Conservation (phyloP, 2,329 filamentous ascomycete species). For the Fusarium abutilonis region DNA sequence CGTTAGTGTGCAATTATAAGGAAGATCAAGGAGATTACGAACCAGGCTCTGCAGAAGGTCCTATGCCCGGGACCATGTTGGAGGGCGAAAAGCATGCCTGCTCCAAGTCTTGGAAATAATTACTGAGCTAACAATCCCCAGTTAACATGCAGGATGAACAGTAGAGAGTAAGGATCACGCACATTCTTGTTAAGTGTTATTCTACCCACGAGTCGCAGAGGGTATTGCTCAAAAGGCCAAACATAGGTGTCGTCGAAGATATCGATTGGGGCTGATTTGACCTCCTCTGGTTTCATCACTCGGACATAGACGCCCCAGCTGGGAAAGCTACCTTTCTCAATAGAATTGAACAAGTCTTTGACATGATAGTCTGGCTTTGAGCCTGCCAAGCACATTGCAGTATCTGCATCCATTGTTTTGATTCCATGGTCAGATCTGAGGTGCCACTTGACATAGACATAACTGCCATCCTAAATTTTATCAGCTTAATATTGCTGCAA, state of each 20-base stretch:
- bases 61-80: slow-evolving; percentile 71
- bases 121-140: slow-evolving; percentile 50
- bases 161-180: accelerated
- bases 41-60: slow-evolving; percentile 68
- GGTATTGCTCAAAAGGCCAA: slow-evolving; percentile 72
- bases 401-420: slow-evolving; percentile 54
- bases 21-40: background rate
- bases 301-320: slow-evolving; percentile 73
- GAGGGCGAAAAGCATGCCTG: slow-evolving; percentile 74
- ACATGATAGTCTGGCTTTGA: slow-evolving; percentile 62
- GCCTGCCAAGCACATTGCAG: slow-evolving; percentile 51
- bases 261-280: slow-evolving; percentile 69
- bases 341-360: slow-evolving; percentile 55
- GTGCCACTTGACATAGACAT: slow-evolving; percentile 61
- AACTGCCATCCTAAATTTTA: slow-evolving; percentile 53
- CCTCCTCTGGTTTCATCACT: slow-evolving; percentile 68
- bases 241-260: slow-evolving; percentile 76
- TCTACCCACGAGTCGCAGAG: slow-evolving; percentile 68
- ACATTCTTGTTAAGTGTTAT: slow-evolving; percentile 72
- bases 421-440: slow-evolving; percentile 59
- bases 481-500: background rate
- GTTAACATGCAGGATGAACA: accelerated
- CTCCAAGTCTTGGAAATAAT: slow-evolving; percentile 77
- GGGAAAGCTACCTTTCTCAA: slow-evolving; percentile 68
- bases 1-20: background rate